phyloP scores from a whole-genome alignment of 2,329 filamentous ascomycete species.

The Lomentospora prolificans region DNA sequence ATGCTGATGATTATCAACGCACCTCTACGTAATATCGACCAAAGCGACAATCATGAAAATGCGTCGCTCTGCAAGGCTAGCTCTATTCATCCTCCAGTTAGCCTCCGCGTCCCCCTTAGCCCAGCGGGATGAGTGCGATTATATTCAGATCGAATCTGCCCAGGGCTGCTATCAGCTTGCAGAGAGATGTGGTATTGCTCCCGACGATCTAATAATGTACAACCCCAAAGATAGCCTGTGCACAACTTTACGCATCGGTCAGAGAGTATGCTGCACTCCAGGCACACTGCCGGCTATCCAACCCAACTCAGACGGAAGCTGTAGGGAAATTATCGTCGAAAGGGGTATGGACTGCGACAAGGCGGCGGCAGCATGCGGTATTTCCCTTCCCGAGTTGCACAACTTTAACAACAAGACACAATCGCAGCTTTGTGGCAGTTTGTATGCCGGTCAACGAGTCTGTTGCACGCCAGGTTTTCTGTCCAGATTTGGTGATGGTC shows the following conservation, averaged over 20 bases:
- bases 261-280: not conserved
- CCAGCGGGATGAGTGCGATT: not conserved
- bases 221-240: not conserved
- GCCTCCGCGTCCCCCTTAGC: not conserved
- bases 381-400: not conserved
- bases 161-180: not conserved
- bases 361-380: not conserved
- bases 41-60: too few species aligned
- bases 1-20: too few species aligned
- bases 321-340: not conserved
- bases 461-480: not conserved
- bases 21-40: too few species aligned
- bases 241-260: not conserved
- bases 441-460: not conserved
- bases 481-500: not conserved
- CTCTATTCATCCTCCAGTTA: too few species aligned
- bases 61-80: too few species aligned
- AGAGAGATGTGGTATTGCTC: not conserved
- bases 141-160: not conserved
- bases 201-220: not conserved
- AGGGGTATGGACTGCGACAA: not conserved
- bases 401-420: not conserved
- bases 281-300: not conserved
- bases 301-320: not conserved
- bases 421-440: not conserved